These are phyloP conservation scores for Thermothielavioides terrestris DNA, from an alignment of 495 filamentous ascomycete genomes.

Conservation along the genomic window DNA sequence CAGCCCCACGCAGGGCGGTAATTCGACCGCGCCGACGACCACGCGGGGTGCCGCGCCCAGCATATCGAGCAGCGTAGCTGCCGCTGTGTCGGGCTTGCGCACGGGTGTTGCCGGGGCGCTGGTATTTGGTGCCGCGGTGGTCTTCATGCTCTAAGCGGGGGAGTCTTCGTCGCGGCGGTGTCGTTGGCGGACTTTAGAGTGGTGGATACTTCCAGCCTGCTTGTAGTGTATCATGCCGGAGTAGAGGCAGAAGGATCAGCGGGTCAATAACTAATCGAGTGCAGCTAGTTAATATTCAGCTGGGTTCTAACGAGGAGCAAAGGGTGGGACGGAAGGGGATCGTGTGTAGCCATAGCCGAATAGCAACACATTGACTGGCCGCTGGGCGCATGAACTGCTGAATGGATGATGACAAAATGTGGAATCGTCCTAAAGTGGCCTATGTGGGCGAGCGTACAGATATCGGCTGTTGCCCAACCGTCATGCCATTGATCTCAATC, in stretches of 20 bases:
- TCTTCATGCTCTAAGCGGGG: slow-evolving; percentile 21
- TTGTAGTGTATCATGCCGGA: too few relatives aligned
- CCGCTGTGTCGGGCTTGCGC: slow-evolving; percentile 7
- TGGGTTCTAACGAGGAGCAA: neutral
- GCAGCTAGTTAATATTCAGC: neutral
- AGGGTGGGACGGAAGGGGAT: neutral
- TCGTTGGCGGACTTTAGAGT: neutral
- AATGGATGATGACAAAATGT: neutral
- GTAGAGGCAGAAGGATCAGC: too few relatives aligned
- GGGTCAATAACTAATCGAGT: too few relatives aligned
- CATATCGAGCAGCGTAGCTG: neutral
- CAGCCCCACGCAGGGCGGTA: neutral
- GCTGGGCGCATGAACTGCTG: neutral
- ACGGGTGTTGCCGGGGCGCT: slow-evolving; percentile 9
- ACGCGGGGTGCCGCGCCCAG: neutral
- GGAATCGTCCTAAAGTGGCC: too few relatives aligned
- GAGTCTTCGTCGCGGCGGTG: neutral
- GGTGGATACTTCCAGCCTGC: too few relatives aligned
- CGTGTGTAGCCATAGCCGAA: neutral
- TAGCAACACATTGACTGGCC: neutral
- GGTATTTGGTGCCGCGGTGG: slow-evolving; percentile 18
- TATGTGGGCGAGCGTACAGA: too few relatives aligned
- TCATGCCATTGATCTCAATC: too few relatives aligned
- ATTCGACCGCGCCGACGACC: neutral
- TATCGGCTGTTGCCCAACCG: too few relatives aligned